Base-by-base conservation (phyloP, 176 grass and related monocot genomes). In the Tillandsia fasciculata region DNA sequence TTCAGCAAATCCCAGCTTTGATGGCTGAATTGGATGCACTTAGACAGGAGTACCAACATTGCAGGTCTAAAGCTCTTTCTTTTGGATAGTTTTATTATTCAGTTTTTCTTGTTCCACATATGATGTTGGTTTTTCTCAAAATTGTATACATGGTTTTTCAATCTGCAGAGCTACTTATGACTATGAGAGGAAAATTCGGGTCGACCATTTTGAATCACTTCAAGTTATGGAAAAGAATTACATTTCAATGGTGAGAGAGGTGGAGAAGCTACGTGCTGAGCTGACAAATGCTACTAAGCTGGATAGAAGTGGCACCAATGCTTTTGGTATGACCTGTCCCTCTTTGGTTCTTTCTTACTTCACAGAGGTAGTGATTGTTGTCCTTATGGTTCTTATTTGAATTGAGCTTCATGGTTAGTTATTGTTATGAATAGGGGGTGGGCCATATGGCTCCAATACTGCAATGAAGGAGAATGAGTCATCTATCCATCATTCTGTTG, bases 191-290 rank as follows among this genome's bases (percentile, higher is more conserved):
- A 99, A 94, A 61, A 78, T 93, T 27, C 79, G 80, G 67, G 68
- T 84, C 66, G 90, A 93, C 23, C 95, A 99, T 74, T 86, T 80
- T 0, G 87, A 99, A 63, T 90, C 95, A 0, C 75, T 99, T 68
- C 87, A 99, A 76, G 74, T 79, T 57, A 90, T 82, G 84, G 88
- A 90, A 76, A 90, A 73, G 76, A 90, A 93, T 74, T 99, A 90
- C 49, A 84, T 81, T 26, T 83, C 90, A 68, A 90, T 99, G 95
- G 87, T 94, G 33, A 85, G 77, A 6, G 90, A 99, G 69, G 71
- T 94, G 47, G 90, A 94, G 71, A 94, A 99, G 47, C 90, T 99
- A 49, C 90, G 80, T 71, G 75, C 82, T 84, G 86, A 87, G 80
- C 65, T 99, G 79, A 77, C 82, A 76, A 88, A 94, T 61, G 47